Base-by-base conservation (phyloP, 75 land plant genomes). In the Ceratopteris richardii region DNA sequence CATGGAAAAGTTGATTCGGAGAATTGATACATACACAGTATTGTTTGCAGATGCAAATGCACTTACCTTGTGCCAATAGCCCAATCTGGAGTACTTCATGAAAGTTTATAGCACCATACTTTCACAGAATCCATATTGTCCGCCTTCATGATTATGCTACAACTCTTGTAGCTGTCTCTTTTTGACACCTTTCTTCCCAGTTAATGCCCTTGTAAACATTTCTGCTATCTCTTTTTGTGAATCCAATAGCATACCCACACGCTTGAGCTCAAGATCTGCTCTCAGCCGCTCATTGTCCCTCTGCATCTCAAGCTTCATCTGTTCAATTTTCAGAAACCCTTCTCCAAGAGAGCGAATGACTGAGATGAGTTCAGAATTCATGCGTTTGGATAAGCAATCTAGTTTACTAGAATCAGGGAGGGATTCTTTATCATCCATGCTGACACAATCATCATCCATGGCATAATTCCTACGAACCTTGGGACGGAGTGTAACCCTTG, bases 231-330 rank as follows among this genome's bases (percentile, higher is more conserved):
- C 58, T 44, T 58, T 48, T 51, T 76, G 79, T 12, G 85, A 63
- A 10, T 79, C 73, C 1, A 79, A 30, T 6, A 79, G 63, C 82
- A 83, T 72, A 68, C 66, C 56, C 10, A 58, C 66, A 44, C 82
- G 55, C 55, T 56, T 68, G 33, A 51, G 70, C 68, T 82, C 86
- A 76, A 83, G 72, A 48, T 76, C 86, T 66, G 80, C 72, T 61
- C 82, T 39, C 16, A 31, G 26, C 65, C 61, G 54, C 64, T 82
- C 82, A 30, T 66, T 60, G 48, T 82, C 86, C 37, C 66, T 47
- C 76, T 72, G 73, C 68, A 79, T 63, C 61, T 83, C 80, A 72
- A 83, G 58, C 71, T 66, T 75, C 77, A 36, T 69, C 33, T 55
- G 77, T 69, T 83, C 86, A 28, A 76, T 60, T 21, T 68, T 33